These are phyloP conservation scores for Hygrophorus pudorinus DNA, from an alignment of 768 basidiomycete genomes.

Conservation along the genomic window DNA sequence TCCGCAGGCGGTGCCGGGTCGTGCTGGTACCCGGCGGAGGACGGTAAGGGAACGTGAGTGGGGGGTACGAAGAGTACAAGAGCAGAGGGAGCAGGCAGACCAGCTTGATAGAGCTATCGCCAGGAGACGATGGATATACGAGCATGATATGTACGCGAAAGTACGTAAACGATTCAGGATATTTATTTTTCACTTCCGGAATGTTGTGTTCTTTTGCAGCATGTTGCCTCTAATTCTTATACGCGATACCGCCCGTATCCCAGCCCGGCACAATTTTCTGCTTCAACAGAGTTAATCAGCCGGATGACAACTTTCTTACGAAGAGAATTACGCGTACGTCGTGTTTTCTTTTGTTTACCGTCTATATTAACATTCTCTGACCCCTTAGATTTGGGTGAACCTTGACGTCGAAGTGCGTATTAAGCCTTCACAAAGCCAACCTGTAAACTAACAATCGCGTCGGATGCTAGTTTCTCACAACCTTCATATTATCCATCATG, in stretches of 20 bases:
- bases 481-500: conserved; percentile 83
- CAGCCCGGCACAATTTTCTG: conserved; percentile 74
- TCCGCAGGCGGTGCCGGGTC: conserved; percentile 13
- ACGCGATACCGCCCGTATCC: conserved; percentile 88
- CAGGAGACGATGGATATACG: conserved; percentile 71
- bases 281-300: conserved; percentile 63
- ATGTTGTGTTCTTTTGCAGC: conserved; percentile 34
- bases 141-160: conserved; percentile 76
- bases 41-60: conserved; percentile 45
- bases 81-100: conserved; percentile 45
- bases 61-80: conserved; percentile 42
- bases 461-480: conserved; percentile 69
- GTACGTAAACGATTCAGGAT: conserved; percentile 29
- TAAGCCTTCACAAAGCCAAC: background rate
- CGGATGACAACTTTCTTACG: conserved; percentile 76
- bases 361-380: background rate
- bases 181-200: conserved; percentile 6
- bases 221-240: conserved; percentile 79
- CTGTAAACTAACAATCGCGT: background rate
- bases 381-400: conserved; percentile 47
- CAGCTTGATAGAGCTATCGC: conserved; percentile 67
- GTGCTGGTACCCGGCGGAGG: conserved; percentile 24
- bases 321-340: conserved; percentile 63
- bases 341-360: background rate
- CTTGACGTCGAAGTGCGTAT: conserved; percentile 73